Base-by-base conservation (phyloP, 805 yeast genomes). In the Candida germanica region DNA sequence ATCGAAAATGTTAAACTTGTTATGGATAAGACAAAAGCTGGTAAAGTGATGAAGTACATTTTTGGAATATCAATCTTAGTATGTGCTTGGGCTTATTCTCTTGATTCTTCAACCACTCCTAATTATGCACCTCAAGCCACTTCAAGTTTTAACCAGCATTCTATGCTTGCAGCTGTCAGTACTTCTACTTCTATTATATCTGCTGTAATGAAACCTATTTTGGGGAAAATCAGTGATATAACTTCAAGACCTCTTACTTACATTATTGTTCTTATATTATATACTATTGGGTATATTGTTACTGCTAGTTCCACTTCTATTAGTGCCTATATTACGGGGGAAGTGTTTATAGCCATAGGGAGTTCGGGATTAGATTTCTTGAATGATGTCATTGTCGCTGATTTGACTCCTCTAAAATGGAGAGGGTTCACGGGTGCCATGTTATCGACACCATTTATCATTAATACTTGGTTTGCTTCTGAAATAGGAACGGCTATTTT, bases 391-490 rank as follows among this genome's bases (percentile, higher is more conserved):
- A 33, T 53, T 28, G 45, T 51, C 23, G 54, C 48, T 11, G 58
- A 54, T 33, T 36, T 53, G 35, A 52, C 56, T 24, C 45, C 55
- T 8, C 40, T 54, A 36, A 43, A 51, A 46, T 51, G 57, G 57
- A 48, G 59, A 43, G 48, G 53, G 19, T 34, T 51, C 15, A 30
- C 47, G 9, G 27, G 16, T 12, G 35, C 48, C 10, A 10, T 47
- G 19, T 40, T 64, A n/a, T 38, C 59, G 12, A 37, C 64, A 6
- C 75, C 75, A 15, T 69, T 52, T 41, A 47, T 69, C 36, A 54
- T 61, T 40, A 69, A 59, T 32, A 54, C 63, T 12, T 70, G 72
- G 73, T 49, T 64, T 39, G 48, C 68, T n/a, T 73, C 73, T 35
- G 54, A 48, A 5, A 64, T 66, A 37, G 64, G 50, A 6, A 43